Percentiles rank a stretch among this genome's conserved stretches.
These are phyloP conservation scores for Coemansia sp. DNA, from an alignment of 192 early-diverging fungal species.

Conservation along the genomic window DNA sequence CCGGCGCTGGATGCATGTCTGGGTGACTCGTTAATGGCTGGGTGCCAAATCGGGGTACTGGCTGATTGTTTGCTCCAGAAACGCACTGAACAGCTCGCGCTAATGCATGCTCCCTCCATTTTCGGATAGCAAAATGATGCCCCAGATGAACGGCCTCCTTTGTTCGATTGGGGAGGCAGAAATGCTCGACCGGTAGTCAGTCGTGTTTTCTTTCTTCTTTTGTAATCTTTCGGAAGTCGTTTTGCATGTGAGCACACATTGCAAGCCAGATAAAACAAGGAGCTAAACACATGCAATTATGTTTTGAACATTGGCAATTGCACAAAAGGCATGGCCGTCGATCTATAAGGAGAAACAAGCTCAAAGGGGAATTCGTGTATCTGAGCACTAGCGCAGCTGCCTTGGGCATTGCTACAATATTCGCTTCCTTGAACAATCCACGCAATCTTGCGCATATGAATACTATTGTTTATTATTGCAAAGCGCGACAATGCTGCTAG, in stretches of 20 bases:
- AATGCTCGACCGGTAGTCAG: neutral
- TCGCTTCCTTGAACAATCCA: slow-evolving; percentile 6
- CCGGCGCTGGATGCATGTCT: neutral
- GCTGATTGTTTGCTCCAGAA: slow-evolving; percentile 13
- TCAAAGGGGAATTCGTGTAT: neutral
- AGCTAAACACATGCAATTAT: neutral
- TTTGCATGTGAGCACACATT: slow-evolving; percentile 1
- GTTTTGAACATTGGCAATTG: neutral
- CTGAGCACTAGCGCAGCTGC: neutral
- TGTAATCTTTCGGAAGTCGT: neutral
- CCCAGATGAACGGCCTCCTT: neutral
- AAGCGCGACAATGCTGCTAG: neutral
- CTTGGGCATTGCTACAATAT: neutral
- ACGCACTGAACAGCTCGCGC: neutral
- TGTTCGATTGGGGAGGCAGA: neutral
- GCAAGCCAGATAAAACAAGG: neutral
- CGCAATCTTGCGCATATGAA: slow-evolving; percentile 5
- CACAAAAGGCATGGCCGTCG: neutral
- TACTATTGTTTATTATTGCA: neutral
- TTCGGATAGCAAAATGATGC: neutral
- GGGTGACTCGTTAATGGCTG: neutral
- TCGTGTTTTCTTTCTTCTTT: neutral
- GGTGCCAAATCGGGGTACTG: neutral
- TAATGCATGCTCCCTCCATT: slow-evolving; percentile 4
- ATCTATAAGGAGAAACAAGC: neutral